Evolutionary conservation across 1,139 yeast species (phyloP), one percentile per base, ranked within the genome.

Genomic region (Hansenula sp.): DNA sequence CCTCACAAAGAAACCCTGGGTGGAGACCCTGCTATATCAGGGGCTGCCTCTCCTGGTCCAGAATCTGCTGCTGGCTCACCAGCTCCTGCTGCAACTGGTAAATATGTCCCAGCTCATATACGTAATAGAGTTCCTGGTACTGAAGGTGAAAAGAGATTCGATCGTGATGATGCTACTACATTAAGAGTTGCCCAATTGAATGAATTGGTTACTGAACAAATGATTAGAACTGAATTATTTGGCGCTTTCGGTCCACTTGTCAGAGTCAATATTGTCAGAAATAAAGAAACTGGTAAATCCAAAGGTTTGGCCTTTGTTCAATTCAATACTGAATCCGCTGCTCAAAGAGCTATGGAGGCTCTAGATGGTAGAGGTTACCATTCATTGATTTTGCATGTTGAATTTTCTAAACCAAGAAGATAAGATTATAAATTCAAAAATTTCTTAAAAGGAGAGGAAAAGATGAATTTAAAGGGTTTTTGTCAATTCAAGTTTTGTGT

Each of bases 231-330:
- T 54, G 85, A 79, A 62, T 74, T 89, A 63, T 81, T 91, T 60
- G 75, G 75, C 43, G 76, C 79, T 58, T 84, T 77, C 62, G 95
- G 90, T 53, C 81, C 82, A 41, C 76, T 90, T 57, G 81, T 79
- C 57, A 84, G 96, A 71, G 88, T 87, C 55, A 84, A 85, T 54
- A 76, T 93, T 53, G 93, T 90, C 51, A 84, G 89, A 71, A 89
- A 91, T 72, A 85, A 90, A 71, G 96, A 87, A 58, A 93, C 98
- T 29, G 95, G 96, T 52, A 85, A 85, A 66, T 87, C 96, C 46
- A 85, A 93, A 72, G 99, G 99, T 57, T 83, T 91, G 67, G 99
- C 99, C n/a, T 93, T 89, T 66, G 95, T 91, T 53, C 84, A 94
- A 46, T 91, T 87, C 68, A 78, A 76, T 41, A 73, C 83, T 49